Percentiles rank a stretch among this genome's conserved stretches.
These are phyloP conservation scores for Aspergillus wentii DNA, from an alignment of 495 filamentous ascomycete species.

Conservation along the genomic window DNA sequence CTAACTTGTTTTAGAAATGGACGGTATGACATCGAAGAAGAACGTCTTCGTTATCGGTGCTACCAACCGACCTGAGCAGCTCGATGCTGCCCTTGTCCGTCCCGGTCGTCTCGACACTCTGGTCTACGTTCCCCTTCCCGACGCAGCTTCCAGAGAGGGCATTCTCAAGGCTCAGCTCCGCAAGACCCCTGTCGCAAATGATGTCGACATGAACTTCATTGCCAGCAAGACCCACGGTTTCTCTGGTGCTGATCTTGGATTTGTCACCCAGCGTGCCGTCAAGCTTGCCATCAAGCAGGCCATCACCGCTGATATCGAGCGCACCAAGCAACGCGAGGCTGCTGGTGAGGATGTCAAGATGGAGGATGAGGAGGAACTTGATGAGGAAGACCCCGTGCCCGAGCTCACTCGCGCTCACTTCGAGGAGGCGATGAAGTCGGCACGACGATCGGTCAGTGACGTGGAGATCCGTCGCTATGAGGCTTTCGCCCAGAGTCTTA, in stretches of 20 bases:
- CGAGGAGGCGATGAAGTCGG: conserved; percentile 95
- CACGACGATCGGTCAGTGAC: conserved; percentile 88
- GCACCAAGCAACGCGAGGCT: conserved; percentile 80
- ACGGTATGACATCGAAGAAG: conserved; percentile 99
- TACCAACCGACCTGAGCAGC: conserved; percentile 96
- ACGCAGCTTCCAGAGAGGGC: conserved; percentile 76
- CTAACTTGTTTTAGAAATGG: conserved; percentile 78
- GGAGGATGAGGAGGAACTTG: conserved; percentile 69
- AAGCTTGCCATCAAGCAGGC: conserved; percentile 99
- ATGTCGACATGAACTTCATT: conserved; percentile 87
- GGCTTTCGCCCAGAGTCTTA: conserved; percentile 97
- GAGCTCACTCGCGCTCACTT: conserved; percentile 95
- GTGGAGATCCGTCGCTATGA: conserved; percentile 97
- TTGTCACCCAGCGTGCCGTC: conserved; percentile 97
- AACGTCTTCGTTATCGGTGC: conserved; percentile 99
- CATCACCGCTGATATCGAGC: conserved; percentile 86
- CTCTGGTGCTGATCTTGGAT: conserved; percentile 98
- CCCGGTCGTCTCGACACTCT: conserved; percentile 97
- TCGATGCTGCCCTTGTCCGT: conserved; percentile 95
- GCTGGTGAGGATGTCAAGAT: conserved; percentile 74
- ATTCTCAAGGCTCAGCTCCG: conserved; percentile 96
- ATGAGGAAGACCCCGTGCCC: conserved; percentile 90
- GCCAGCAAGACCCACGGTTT: conserved; percentile 97
- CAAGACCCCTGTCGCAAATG: conserved; percentile 88
- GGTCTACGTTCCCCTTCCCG: conserved; percentile 94